Evolutionary conservation across 202 grass and related monocot species (phyloP), one percentile per base, ranked within the genome.

Genomic region (Saccharum hybrid): DNA sequence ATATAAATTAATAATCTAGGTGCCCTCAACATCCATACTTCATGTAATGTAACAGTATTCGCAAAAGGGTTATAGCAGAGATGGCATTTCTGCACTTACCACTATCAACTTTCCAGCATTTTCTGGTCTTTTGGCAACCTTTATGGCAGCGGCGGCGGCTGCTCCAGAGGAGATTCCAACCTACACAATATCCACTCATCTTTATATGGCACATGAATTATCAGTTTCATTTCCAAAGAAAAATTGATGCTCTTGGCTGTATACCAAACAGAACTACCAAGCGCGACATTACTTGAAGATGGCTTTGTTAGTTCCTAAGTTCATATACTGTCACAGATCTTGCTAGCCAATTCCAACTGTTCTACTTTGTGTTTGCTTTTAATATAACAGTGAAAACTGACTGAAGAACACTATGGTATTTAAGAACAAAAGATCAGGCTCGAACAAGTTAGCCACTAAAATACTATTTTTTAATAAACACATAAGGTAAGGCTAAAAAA

Each of bases 151-250:
- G 0, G 92, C 90, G 0, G 95, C 95, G 0, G 95, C 95, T 33
- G 95, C 95, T 34, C 95, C 95, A 66, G 92, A 98, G 13, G 95
- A 98, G 89, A 98, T 98, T 36, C 95, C 95, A 63, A 98, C 95
- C 95, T 98, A 82, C 79, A 91, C 6, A 81, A 38, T 61, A 64
- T 72, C 2, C n/a, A 33, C 49, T 74, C 12, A 72, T 33, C 56
- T 81, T 84, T 63, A 60, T 71, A 88, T 5, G 19, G 26, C 2
- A 75, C 14, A 63, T 63, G n/a, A 70, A 76, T 76, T 78, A 22
- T 75, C 16, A 36, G 59, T 14, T 41, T 56, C 34, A 23, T 39
- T 63, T 57, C 0, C 36, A 63, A 31, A 63, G 11, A 31, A 63
- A 2, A 60, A 43, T 41, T 3, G 4, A 42, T 10, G 15, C 61